Conservation (phyloP, 108 stramenopile species). For the Cyclotella choctawhatcheeana region DNA sequence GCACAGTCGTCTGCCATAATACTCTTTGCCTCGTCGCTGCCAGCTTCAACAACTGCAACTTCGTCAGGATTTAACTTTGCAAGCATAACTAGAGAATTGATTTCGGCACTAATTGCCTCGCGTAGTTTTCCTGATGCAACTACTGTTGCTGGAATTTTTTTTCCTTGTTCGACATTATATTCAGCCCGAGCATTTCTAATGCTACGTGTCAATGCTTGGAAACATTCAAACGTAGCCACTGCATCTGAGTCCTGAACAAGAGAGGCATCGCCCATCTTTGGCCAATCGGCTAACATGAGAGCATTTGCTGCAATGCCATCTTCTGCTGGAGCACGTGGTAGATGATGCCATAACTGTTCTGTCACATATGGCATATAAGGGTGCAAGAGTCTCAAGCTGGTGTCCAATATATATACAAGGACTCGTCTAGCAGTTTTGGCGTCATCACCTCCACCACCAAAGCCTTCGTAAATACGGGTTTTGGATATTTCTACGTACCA, state of each 20-base stretch:
- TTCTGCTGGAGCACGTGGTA: conserved; percentile 66
- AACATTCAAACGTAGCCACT: conserved; percentile 75
- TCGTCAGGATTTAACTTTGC: conserved; percentile 83
- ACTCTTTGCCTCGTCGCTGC: conserved; percentile 74
- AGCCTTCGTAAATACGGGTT: conserved; percentile 85
- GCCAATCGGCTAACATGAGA: conserved; percentile 89
- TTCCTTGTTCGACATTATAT: conserved; percentile 90
- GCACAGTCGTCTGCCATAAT: conserved; percentile 59
- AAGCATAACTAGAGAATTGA: conserved; percentile 78
- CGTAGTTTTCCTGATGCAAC: conserved; percentile 69
- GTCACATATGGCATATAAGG: conserved; percentile 99
- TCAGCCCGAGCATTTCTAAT: conserved; percentile 92
- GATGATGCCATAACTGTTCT: conserved; percentile 97
- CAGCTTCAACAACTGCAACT: conserved; percentile 64
- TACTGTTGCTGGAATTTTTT: conserved; percentile 80
- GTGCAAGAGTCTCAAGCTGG: conserved; percentile 92
- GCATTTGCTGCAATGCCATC: conserved; percentile 69
- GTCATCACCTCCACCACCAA: conserved; percentile 78
- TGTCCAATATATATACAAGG: conserved; percentile 95
- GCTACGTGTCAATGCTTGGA: conserved; percentile 87
- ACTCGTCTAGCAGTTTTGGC: conserved; percentile 84
- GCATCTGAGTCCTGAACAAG: conserved; percentile 72
- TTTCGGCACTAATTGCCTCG: conserved; percentile 67
- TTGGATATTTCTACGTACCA: conserved; percentile 97
- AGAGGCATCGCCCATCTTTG: conserved; percentile 79